Base-by-base conservation (phyloP, 2,329 filamentous ascomycete genomes). In the Tolypocladium sp. region DNA sequence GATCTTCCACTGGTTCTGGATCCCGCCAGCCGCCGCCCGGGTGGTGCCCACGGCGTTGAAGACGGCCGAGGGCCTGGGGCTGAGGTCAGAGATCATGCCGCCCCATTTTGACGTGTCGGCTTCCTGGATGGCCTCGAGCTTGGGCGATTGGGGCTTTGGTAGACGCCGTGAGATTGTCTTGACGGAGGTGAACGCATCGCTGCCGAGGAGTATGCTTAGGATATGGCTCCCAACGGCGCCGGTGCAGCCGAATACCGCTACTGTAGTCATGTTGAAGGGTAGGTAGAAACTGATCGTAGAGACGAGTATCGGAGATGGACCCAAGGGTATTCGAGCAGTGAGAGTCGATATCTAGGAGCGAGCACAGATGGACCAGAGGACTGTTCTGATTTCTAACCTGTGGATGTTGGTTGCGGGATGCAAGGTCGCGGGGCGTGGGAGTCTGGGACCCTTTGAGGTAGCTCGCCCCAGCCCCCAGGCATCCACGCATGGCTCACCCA, bases 11-110 rank as follows among this genome's bases (percentile, higher is more conserved):
- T 97, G 92, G 62, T 87, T 85, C 37, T 85, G 87, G 63, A 96
- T 76, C 59, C 88, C 80, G 62, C 92, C 92, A 0, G 91, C 92
- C 15, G 81, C 79, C 0, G 79, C 88, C 55, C 86, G 84, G 0
- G 92, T 97, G 2, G 91, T 96, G 60, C 88, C 93, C 1, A 97
- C 81, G 1, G 84, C 84, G 2, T 89, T 92, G 75, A 93, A 85
- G 76, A 94, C 87, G 64, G 89, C 77, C 1, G 78, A 71, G 0
- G 89, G 86, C 0, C 77, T 62, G 0, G 86, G 82, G 0, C 75
- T 68, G 54, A 89, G 74, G 41, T 76, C 73, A 7, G 78, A 69
- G 56, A 94, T 80, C 65, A 81, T 76, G 10, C 78, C 65, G 2
- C 84, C 75, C 92, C 92, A 97, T 69, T 82, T 79, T 7, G 82